These are phyloP conservation scores for Neurospora sp. DNA, from an alignment of 2,329 filamentous ascomycete genomes.

Conservation along the genomic window DNA sequence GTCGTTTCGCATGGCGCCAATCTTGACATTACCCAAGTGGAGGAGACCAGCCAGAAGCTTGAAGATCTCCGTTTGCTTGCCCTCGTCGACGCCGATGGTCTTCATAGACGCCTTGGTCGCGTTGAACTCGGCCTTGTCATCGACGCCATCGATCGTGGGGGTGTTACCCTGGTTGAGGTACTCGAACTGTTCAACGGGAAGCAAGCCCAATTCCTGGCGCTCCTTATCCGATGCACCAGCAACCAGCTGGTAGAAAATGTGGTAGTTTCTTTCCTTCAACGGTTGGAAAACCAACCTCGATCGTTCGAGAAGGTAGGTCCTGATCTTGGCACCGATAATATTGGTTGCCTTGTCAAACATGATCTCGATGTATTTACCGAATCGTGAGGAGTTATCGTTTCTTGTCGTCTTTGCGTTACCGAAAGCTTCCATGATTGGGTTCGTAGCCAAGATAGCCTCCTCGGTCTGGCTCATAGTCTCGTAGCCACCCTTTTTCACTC, in stretches of 20 bases:
- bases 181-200: conserved; percentile 82
- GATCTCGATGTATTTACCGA: conserved; percentile 99
- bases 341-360: conserved; percentile 95
- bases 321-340: conserved; percentile 95
- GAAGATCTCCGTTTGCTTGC: conserved; percentile 78
- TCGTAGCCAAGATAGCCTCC: conserved; percentile 95
- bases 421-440: conserved; percentile 99
- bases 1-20: conserved; percentile 79
- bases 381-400: conserved; percentile 98
- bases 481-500: conserved; percentile 57
- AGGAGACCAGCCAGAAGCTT: conserved; percentile 80
- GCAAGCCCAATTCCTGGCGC: conserved; percentile 66
- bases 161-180: conserved; percentile 94
- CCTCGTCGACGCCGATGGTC: conserved; percentile 71
- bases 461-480: conserved; percentile 94
- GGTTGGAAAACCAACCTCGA: conserved; percentile 96
- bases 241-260: conserved; percentile 96
- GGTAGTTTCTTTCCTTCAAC: conserved; percentile 95
- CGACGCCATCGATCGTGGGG: conserved; percentile 84
- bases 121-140: conserved; percentile 88
- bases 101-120: conserved; percentile 78
- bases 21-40: conserved; percentile 94
- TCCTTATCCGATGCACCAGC: conserved; percentile 82
- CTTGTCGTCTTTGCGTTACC: conserved; percentile 99
- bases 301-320: conserved; percentile 89